A percentile compares a stretch with the other conserved stretches of the same genome.
phyloP scores from a whole-genome alignment of 2,329 filamentous ascomycete species.

The Trichophyton benhamiae region DNA sequence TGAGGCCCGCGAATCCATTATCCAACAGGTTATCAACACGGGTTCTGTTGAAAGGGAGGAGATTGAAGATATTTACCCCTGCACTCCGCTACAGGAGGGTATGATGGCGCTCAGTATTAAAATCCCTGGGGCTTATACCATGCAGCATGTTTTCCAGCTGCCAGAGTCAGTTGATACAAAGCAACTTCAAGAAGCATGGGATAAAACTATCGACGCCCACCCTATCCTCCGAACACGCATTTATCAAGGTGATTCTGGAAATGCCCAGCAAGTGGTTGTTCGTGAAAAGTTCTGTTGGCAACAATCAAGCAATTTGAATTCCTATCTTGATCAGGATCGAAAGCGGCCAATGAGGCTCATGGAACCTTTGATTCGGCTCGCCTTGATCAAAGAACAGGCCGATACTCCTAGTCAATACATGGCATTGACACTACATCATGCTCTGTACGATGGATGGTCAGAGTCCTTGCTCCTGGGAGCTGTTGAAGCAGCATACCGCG shows the following conservation, averaged over 20 bases:
- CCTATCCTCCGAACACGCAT: constrained; percentile 33
- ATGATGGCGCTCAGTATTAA: constrained; percentile 30
- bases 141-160: constrained; percentile 26
- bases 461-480: constrained; percentile 24
- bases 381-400: constrained; percentile 10
- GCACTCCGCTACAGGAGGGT: constrained; percentile 30
- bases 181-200: constrained; percentile 29
- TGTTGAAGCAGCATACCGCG: constrained; percentile 4
- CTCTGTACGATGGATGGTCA: constrained; percentile 31
- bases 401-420: constrained; percentile 16
- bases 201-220: constrained; percentile 22
- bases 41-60: constrained; percentile 13
- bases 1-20: constrained; percentile 7
- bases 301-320: constrained; percentile 11
- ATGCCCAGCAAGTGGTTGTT: constrained; percentile 17
- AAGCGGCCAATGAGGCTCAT: constrained; percentile 16
- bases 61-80: constrained; percentile 23
- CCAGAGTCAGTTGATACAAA: constrained; percentile 15
- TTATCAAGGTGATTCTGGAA: constrained; percentile 16
- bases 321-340: constrained; percentile 11
- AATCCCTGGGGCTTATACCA: constrained; percentile 29
- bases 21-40: constrained; percentile 6
- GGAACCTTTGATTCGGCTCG: constrained; percentile 15
- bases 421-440: constrained; percentile 27
- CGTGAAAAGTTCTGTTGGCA: constrained; percentile 17